Base-by-base conservation (phyloP, 2,329 filamentous ascomycete genomes). In the Fusarium luffae region DNA sequence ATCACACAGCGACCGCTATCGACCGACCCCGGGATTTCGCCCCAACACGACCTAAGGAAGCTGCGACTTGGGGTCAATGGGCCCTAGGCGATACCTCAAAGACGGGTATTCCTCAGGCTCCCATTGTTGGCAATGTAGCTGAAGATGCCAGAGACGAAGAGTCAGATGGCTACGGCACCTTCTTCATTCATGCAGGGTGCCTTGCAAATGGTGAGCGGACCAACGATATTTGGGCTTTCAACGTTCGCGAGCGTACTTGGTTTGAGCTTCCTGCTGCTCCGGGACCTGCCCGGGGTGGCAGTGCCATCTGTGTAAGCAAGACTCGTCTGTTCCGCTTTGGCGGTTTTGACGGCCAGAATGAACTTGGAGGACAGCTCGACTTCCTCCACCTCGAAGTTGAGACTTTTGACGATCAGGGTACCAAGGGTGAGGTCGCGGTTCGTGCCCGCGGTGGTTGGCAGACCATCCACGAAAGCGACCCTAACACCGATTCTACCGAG, bases 151-250 rank as follows among this genome's bases (percentile, higher is more conserved):
- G 86, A 2, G 89, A 89, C 63, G 86, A 90, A 71, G 87, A 88
- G 71, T 82, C 82, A 4, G 84, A 88, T 46, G 91, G 90, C 6
- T 86, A 88, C 58, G 89, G 90, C 21, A 92, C 88, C 0, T 82
- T 97, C 47, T 90, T 92, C 76, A 77, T 97, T 32, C 93, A 97
- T 77, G 93, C 91, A 7, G 93, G 93, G 5, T 92, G 90, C 74
- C 85, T 92, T 1, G 85, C 86, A 8, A 85, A 81, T 28, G 91
- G 89, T 13, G 83, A 89, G 5, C 82, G 92, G 5, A 82, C 83
- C 41, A 82, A 83, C 13, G 93, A 97, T 76, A 79, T 94, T 8
- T 97, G 93, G 93, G 88, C 88, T 0, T 97, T 97, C 76, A 89
- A 91, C 74, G 79, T 95, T 25, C 82, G 82, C 49, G 84, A 84